Evolutionary conservation across 768 basidiomycete genomes (phyloP), one percentile per base, ranked within the genome.

Genomic region (Tubosaeta sp.): DNA sequence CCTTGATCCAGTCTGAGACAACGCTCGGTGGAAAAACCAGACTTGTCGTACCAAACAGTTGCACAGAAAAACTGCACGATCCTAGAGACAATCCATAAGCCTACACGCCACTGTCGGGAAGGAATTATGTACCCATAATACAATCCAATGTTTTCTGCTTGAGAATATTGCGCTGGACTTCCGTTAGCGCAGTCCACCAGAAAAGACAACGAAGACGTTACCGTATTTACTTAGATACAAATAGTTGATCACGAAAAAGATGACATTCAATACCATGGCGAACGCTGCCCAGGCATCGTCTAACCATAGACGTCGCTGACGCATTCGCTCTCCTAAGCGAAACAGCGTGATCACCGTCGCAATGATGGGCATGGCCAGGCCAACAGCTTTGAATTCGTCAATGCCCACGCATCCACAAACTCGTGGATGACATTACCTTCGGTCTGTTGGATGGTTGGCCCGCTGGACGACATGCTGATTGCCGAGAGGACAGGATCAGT

Each of bases 381-480:
- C 32, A 21, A 46, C 32, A 46, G 14, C 44, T 46, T 41, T 41
- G 40, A 13, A 25, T 24, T 41, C 22, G 34, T 50, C 16, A 50
- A 30, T 11, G 22, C 31, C 11, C 24, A 31, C 25, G 5, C 13
- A 25, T 8, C 22, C 14, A 25, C 13, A 25, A 14, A 25, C 40
- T 24, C 24, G 14, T 16, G 14, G 3, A 25, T 19, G 18, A 29
- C 40, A 25, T 11, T 36, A 50, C 49, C 49, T 44, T 50, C 42
- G 16, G 36, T 39, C 21, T 51, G 50, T 31, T 46, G 44, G 36
- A 46, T 39, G 19, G 50, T 51, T 39, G 30, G 44, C 29, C 27
- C 49, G 27, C 42, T 32, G 30, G 44, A 32, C 13, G 44, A 31
- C 13, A 30, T 41, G 14, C 7, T 8, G 22, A 9, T 12, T 10